Evolutionary conservation across 805 yeast species (phyloP).

Genomic region (Schizosaccharomyces cryophilus): DNA sequence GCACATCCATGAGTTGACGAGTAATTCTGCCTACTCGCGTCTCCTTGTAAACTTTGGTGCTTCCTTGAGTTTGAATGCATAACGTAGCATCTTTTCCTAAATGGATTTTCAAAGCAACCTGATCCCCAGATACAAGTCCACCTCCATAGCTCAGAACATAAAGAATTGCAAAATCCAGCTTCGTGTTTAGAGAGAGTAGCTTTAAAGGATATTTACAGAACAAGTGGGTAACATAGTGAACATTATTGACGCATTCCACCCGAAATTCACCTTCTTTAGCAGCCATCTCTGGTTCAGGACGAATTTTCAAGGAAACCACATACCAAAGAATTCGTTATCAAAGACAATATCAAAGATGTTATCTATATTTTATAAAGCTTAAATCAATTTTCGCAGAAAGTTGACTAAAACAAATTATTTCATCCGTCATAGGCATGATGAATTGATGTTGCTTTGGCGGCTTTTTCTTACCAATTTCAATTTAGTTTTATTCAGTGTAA

Average conservation of each 20-base stretch:
- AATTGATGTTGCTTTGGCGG: no score
- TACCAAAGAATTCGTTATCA: no score
- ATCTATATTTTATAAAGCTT: no score
- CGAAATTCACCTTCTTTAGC: background rate
- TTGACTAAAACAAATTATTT: no score
- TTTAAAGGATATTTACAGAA: background rate
- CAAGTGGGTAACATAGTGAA: background rate
- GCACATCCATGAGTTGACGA: background rate
- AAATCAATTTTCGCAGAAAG: no score
- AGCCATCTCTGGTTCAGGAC: background rate
- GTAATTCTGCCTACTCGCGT: background rate
- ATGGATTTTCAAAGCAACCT: background rate
- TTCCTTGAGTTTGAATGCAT: background rate
- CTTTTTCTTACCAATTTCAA: no score
- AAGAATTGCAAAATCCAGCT: background rate
- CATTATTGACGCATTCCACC: background rate
- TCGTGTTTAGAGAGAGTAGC: background rate
- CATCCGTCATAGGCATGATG: no score
- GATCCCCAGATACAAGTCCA: slow-evolving; percentile 1
- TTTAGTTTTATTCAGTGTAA: no score
- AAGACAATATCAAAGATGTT: no score
- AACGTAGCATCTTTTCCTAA: background rate
- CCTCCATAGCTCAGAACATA: background rate
- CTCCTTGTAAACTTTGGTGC: background rate
- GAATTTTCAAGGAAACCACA: no score